Evolutionary conservation across 495 filamentous ascomycete genomes (phyloP).

Genomic region (Neurospora sublineolata): DNA sequence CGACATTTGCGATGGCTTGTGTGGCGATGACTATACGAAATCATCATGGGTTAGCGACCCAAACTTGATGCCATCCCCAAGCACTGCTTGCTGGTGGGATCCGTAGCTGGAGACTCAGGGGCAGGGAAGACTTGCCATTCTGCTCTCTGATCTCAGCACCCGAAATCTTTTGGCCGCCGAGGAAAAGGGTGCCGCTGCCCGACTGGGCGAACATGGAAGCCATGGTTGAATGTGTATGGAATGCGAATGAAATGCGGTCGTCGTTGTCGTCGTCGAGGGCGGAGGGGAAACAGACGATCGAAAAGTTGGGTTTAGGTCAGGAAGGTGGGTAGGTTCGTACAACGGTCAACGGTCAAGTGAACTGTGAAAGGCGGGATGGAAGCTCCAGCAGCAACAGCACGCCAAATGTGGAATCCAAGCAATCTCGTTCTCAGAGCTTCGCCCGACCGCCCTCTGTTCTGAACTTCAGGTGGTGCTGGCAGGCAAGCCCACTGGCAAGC

Average conservation of each 20-base stretch:
- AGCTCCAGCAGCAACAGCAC: not conserved
- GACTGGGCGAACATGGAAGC: slow-evolving; percentile 81
- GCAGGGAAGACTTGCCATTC: slow-evolving; percentile 53
- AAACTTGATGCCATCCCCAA: not conserved
- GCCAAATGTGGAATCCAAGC: not conserved
- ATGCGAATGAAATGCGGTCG: not conserved
- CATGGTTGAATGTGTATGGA: slow-evolving; percentile 41
- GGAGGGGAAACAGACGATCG: not conserved
- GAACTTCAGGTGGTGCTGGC: not conserved
- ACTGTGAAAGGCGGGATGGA: not conserved
- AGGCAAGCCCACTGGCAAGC: not conserved
- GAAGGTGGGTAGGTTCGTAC: slow-evolving; percentile 1
- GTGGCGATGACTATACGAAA: slow-evolving; percentile 67
- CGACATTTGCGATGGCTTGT: slow-evolving; percentile 94
- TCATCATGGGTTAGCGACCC: slow-evolving; percentile 17
- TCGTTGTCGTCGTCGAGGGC: not conserved
- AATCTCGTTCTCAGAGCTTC: not conserved
- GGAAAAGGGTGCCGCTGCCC: slow-evolving; percentile 81
- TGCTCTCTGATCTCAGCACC: slow-evolving; percentile 93
- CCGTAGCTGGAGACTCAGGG: slow-evolving; percentile 1
- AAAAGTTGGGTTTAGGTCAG: slow-evolving; percentile 7
- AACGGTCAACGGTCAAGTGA: not conserved
- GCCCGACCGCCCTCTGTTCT: not conserved
- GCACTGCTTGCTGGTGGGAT: not conserved
- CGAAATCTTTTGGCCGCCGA: slow-evolving; percentile 89